A percentile compares a stretch with the other conserved stretches of the same genome.
Evolutionary conservation across 2,329 filamentous ascomycete genomes (phyloP).

Genomic region (Colletotrichum shisoi): DNA sequence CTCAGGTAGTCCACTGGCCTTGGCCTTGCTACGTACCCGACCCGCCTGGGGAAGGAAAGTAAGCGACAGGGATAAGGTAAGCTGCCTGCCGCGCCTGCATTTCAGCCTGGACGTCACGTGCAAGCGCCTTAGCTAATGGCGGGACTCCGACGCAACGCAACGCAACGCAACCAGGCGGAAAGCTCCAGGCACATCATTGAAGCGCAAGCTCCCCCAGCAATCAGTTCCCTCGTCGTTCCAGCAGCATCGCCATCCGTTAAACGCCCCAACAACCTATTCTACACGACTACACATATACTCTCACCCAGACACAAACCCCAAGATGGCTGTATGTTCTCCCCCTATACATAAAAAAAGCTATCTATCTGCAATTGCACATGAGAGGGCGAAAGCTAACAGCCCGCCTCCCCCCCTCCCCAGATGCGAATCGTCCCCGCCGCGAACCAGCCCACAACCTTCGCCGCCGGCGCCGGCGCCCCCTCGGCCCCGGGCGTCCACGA

Average conservation of each 20-base stretch:
- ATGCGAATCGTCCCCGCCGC: constrained; percentile 86
- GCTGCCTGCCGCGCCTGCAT: constrained; percentile 29
- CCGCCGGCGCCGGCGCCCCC: constrained; percentile 76
- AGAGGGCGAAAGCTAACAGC: constrained; percentile 1
- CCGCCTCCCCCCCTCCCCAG: constrained; percentile 33
- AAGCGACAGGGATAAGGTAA: constrained; percentile 23
- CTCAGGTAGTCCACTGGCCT: background rate
- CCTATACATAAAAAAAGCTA: constrained; percentile 6
- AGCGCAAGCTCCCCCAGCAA: constrained; percentile 38
- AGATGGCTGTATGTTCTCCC: constrained; percentile 57
- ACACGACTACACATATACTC: background rate
- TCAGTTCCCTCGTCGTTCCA: constrained; percentile 13
- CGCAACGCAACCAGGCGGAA: constrained; percentile 15
- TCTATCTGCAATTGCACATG: constrained; percentile 20
- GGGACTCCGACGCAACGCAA: constrained; percentile 8
- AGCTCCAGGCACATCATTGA: constrained; percentile 40
- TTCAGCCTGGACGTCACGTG: constrained; percentile 39
- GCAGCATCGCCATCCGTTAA: constrained; percentile 22
- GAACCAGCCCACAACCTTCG: constrained; percentile 70
- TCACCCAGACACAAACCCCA: constrained; percentile 42
- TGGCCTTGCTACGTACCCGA: background rate
- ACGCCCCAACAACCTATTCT: background rate
- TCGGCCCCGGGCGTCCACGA: constrained; percentile 94
- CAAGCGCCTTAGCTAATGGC: constrained; percentile 3
- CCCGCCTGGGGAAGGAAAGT: constrained; percentile 16